phyloP scores from a whole-genome alignment of 768 basidiomycete genomes.

The Amanita pseudoporphyria region DNA sequence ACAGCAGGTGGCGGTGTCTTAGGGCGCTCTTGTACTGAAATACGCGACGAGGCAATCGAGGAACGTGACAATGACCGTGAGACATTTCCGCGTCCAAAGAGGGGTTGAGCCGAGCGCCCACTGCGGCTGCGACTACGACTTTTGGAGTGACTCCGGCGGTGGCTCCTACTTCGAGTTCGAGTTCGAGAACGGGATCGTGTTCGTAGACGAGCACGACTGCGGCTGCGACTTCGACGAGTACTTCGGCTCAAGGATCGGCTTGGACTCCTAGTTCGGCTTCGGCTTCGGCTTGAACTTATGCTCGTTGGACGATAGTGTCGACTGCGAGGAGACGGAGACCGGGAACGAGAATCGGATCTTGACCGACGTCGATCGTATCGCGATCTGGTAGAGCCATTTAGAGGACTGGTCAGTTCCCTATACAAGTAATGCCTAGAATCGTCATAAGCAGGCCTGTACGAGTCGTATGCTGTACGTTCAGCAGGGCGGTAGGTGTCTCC shows the following conservation, averaged over 20 bases:
- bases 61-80: slow-evolving; percentile 46
- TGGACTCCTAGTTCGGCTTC: not conserved
- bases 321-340: slow-evolving; percentile 10
- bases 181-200: not conserved
- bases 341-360: slow-evolving; percentile 14
- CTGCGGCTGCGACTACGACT: slow-evolving; percentile 2
- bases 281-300: not conserved
- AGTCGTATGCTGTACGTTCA: slow-evolving; percentile 29
- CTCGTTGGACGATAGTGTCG: not conserved
- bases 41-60: slow-evolving; percentile 44
- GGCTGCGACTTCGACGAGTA: not conserved
- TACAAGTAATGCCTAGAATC: slow-evolving; percentile 21
- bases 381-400: slow-evolving; percentile 1
- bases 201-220: not conserved
- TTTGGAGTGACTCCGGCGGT: not conserved
- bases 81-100: slow-evolving; percentile 22
- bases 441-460: slow-evolving; percentile 41
- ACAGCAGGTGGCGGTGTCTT: slow-evolving; percentile 3
- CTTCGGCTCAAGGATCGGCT: not conserved
- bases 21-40: slow-evolving; percentile 28
- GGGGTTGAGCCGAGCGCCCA: slow-evolving; percentile 12
- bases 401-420: slow-evolving; percentile 13
- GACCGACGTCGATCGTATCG: slow-evolving; percentile 16
- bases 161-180: not conserved
- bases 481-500: slow-evolving; percentile 46